A percentile compares a stretch with the other conserved stretches of the same genome.
Evolutionary conservation across 2,329 filamentous ascomycete species (phyloP).

Genomic region (Colletotrichum sp.): DNA sequence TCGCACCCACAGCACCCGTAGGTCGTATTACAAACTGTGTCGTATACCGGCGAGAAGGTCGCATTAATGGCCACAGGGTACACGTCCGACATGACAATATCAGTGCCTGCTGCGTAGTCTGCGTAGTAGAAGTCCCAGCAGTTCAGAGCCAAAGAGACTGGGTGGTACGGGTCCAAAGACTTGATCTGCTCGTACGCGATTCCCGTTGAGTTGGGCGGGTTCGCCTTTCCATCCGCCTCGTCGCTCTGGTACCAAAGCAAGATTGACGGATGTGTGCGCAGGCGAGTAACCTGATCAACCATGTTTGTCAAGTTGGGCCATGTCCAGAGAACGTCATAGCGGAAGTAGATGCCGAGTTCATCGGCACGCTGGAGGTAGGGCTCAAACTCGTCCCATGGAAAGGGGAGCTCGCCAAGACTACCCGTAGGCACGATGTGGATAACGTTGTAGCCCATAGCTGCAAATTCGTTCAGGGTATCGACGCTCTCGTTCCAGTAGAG

Average conservation of each 20-base stretch:
- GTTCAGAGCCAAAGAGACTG: slow-evolving; percentile 63
- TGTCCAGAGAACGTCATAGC: slow-evolving; percentile 18
- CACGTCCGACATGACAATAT: slow-evolving; percentile 64
- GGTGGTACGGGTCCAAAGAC: slow-evolving; percentile 64
- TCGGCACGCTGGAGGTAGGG: slow-evolving; percentile 33
- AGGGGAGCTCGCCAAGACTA: slow-evolving; percentile 12
- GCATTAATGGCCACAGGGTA: slow-evolving; percentile 65
- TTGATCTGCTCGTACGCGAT: slow-evolving; percentile 49
- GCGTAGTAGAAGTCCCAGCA: slow-evolving; percentile 67
- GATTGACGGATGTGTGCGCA: slow-evolving; percentile 10
- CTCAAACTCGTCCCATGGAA: slow-evolving; percentile 16
- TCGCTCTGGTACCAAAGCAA: slow-evolving; percentile 20
- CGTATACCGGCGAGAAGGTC: slow-evolving; percentile 55
- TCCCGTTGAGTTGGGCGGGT: slow-evolving; percentile 53
- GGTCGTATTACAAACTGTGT: slow-evolving; percentile 61
- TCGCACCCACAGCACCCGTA: slow-evolving; percentile 70
- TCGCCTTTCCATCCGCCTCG: slow-evolving; percentile 16
- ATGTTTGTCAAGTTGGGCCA: slow-evolving; percentile 7
- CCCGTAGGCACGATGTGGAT: slow-evolving; percentile 30
- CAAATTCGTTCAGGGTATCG: slow-evolving; percentile 36
- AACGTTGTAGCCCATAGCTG: slow-evolving; percentile 44
- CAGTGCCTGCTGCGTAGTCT: slow-evolving; percentile 57
- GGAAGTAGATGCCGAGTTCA: slow-evolving; percentile 36
- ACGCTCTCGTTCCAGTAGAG: slow-evolving; percentile 42
- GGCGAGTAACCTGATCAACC: slow-evolving; percentile 10